Percentiles rank a stretch among this genome's conserved stretches.
phyloP scores from a whole-genome alignment of 139 green algal species.

The Deuterostichococcus epilithicus region DNA sequence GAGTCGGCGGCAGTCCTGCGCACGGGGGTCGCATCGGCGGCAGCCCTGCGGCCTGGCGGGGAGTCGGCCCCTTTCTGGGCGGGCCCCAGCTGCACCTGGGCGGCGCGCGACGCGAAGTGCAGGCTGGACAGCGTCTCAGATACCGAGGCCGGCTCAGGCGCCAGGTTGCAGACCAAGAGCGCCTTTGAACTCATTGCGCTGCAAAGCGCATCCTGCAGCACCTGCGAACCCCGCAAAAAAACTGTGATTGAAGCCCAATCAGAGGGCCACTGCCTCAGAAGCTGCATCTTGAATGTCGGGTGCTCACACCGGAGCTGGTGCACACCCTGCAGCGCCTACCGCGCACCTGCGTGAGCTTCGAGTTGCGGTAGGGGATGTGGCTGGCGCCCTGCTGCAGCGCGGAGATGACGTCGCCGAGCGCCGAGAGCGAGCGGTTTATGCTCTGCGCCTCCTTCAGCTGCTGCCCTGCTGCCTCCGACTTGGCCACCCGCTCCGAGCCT shows the following conservation, averaged over 20 bases:
- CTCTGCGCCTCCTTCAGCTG: slow-evolving; percentile 69
- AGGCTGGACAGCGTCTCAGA: slow-evolving; percentile 63
- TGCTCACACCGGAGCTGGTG: background rate
- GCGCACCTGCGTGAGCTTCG: slow-evolving; percentile 85
- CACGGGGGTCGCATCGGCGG: too few relatives aligned
- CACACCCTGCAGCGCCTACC: background rate
- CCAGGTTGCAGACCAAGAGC: slow-evolving; percentile 61
- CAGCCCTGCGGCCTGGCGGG: background rate
- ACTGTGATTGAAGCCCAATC: too few relatives aligned
- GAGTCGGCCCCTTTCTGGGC: background rate
- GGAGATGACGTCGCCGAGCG: slow-evolving; percentile 67
- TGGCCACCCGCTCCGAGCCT: slow-evolving; percentile 49
- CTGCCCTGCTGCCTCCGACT: slow-evolving; percentile 44
- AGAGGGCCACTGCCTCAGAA: too few relatives aligned
- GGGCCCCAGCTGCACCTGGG: background rate
- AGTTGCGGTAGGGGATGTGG: slow-evolving; percentile 94
- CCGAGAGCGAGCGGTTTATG: slow-evolving; percentile 82
- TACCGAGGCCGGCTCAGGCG: slow-evolving; percentile 38
- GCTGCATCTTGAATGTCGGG: too few relatives aligned
- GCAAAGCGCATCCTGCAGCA: slow-evolving; percentile 35
- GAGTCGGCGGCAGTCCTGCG: too few relatives aligned
- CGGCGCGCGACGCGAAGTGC: slow-evolving; percentile 60
- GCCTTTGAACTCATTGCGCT: slow-evolving; percentile 39
- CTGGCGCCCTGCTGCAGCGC: slow-evolving; percentile 34
- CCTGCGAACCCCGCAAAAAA: background rate